Percentiles rank a stretch among this genome's conserved stretches.
phyloP scores from a whole-genome alignment of 2,329 filamentous ascomycete genomes.

The Arachnomyces sp. region DNA sequence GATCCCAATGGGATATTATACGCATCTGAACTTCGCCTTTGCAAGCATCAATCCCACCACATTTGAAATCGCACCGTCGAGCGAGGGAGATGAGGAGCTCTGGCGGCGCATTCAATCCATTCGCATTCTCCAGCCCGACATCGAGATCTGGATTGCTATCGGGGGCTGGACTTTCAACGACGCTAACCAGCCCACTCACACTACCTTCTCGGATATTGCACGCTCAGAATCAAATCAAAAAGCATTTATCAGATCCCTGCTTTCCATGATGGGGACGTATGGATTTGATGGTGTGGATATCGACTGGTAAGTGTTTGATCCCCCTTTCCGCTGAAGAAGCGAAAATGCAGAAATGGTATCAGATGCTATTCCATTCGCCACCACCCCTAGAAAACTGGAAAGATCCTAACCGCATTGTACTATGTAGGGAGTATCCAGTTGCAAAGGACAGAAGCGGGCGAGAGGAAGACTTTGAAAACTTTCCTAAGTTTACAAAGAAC shows the following conservation, averaged over 20 bases:
- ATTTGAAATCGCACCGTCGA: constrained; percentile 20
- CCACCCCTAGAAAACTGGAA: no score
- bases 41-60: constrained; percentile 31
- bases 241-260: constrained; percentile 8
- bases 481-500: constrained; percentile 9
- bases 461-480: constrained; percentile 13
- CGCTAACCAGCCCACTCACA: constrained; percentile 6
- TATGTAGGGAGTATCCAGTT: constrained; percentile 18
- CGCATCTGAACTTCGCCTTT: constrained; percentile 33
- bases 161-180: constrained; percentile 13
- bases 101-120: constrained; percentile 10
- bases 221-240: no score
- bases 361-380: no score
- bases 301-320: no score
- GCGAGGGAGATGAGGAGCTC: constrained; percentile 19
- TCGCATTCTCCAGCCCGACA: constrained; percentile 21
- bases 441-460: constrained; percentile 13
- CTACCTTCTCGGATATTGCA: constrained; percentile 8
- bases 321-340: no score
- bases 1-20: constrained; percentile 12
- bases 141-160: constrained; percentile 18
- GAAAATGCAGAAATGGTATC: no score
- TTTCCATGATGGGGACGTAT: constrained; percentile 15
- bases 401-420: no score
- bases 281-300: constrained; percentile 19